Conservation (phyloP, 257 asterid species). For the Anisodus tanguticus region DNA sequence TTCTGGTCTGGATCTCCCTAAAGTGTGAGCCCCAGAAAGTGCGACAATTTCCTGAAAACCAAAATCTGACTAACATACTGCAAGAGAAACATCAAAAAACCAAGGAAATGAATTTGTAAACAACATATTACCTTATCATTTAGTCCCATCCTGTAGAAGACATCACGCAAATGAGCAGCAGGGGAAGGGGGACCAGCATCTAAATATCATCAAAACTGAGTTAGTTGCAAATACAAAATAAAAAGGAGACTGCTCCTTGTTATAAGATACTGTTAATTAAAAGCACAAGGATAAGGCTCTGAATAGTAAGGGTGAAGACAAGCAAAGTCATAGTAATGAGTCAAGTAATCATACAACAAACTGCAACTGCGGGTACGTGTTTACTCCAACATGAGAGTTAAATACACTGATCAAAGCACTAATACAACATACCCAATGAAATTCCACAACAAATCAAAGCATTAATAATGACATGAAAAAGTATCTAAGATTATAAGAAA, state of each 20-base stretch:
- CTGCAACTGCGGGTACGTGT: neutral
- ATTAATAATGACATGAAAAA: neutral
- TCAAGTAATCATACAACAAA: constrained; percentile 16
- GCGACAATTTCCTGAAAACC: constrained; percentile 91
- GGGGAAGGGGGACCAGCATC: constrained; percentile 99
- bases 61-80: constrained; percentile 28
- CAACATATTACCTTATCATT: constrained; percentile 71
- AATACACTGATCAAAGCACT: neutral
- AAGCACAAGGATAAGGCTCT: constrained; percentile 27
- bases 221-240: constrained; percentile 31
- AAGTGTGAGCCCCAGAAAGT: constrained; percentile 97
- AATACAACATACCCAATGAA: no score
- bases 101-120: constrained; percentile 1
- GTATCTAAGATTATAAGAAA: neutral
- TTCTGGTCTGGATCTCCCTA: constrained; percentile 97
- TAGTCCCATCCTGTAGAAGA: constrained; percentile 93
- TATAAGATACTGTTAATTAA: constrained; percentile 22
- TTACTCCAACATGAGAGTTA: neutral
- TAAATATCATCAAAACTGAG: constrained; percentile 41
- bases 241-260: neutral
- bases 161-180: constrained; percentile 91
- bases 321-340: constrained; percentile 6
- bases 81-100: constrained; percentile 5
- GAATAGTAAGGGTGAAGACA: neutral
- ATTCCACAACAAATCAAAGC: neutral